Conservation (phyloP, 176 grass and related monocot genomes). For the Eleusine indica region DNA sequence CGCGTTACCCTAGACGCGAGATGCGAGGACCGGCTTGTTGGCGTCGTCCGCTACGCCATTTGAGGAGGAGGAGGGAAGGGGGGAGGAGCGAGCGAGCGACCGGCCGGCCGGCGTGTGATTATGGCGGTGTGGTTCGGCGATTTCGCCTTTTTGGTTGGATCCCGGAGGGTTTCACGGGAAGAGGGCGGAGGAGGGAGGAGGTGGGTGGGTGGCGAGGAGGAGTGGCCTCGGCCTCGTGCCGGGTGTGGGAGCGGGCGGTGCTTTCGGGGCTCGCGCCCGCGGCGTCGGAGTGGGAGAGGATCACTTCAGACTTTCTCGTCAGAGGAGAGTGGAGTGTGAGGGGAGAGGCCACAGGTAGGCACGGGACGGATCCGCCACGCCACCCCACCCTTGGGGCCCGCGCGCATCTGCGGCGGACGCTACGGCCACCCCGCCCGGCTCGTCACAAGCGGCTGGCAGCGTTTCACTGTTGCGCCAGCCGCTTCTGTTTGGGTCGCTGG, state of each 20-base stretch:
- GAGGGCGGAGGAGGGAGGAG: neutral
- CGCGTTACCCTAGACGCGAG: neutral
- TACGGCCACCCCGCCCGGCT: neutral
- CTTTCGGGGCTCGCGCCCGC: conserved; percentile 52
- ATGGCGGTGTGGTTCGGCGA: conserved; percentile 54
- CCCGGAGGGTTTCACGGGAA: conserved; percentile 53
- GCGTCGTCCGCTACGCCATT: conserved; percentile 33
- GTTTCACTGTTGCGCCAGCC: neutral
- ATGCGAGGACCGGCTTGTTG: neutral
- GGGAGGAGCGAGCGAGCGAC: neutral
- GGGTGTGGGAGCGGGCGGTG: conserved; percentile 33
- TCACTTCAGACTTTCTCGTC: neutral
- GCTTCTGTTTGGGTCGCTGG: neutral
- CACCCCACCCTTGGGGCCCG: neutral
- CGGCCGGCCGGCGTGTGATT: conserved; percentile 30
- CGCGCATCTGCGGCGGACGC: neutral
- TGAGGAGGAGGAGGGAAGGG: neutral
- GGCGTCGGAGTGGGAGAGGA: conserved; percentile 25
- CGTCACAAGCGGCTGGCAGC: neutral
- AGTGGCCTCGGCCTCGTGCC: conserved; percentile 43
- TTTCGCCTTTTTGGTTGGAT: conserved; percentile 51
- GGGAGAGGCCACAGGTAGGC: neutral
- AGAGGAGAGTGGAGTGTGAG: neutral
- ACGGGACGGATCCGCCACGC: conserved; percentile 26
- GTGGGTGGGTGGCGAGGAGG: conserved; percentile 23